Base-by-base conservation (phyloP, 2,329 filamentous ascomycete genomes). In the Botrytis cinerea region DNA sequence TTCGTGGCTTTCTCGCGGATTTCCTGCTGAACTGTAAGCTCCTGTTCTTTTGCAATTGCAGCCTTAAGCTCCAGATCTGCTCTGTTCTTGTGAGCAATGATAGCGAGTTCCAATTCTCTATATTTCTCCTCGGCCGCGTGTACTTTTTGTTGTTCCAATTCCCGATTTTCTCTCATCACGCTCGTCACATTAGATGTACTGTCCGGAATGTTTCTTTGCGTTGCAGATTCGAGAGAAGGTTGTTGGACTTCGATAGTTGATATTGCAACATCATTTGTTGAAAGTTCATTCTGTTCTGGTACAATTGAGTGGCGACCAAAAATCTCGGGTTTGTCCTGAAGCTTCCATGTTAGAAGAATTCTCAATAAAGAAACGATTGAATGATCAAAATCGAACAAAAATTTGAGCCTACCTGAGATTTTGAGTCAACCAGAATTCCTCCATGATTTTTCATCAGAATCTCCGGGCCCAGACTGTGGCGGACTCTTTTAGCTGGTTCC, bases 231-330 rank as follows among this genome's bases (percentile, higher is more conserved):
- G 35, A 46, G 38, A 16, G 25, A 57, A 59, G 35, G 35, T 4
- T 43, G 35, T 57, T 57, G 48, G 8, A 57, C 48, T 57, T 43
- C 35, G 35, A 69, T 57, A 32, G 48, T 69, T 32, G 66, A 59
- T 25, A 22, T n/a, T 14, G 48, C 9, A 43, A 6, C 25, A 16
- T 40, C 18, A 9, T 54, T 57, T 4, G 40, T 1, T 25, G 66
- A 22, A 43, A 48, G 6, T 18, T 2, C 10, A 22, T 6, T 57
- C 18, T 28, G 22, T 25, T n/a, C 48, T 68, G 35, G 20, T 22
- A 57, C 7, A 4, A n/a, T 22, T 43, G 66, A 20, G 35, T 28
- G 48, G 16, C 40, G 14, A 43, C 40, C 48, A 10, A 25, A 69
- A 25, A 10, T 48, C 28, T 68, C 32, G n/a, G n/a, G 51, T 28